Percentiles rank a stretch among this genome's conserved stretches.
Evolutionary conservation across 768 basidiomycete genomes (phyloP).

Genomic region (Tulasnella sp.): DNA sequence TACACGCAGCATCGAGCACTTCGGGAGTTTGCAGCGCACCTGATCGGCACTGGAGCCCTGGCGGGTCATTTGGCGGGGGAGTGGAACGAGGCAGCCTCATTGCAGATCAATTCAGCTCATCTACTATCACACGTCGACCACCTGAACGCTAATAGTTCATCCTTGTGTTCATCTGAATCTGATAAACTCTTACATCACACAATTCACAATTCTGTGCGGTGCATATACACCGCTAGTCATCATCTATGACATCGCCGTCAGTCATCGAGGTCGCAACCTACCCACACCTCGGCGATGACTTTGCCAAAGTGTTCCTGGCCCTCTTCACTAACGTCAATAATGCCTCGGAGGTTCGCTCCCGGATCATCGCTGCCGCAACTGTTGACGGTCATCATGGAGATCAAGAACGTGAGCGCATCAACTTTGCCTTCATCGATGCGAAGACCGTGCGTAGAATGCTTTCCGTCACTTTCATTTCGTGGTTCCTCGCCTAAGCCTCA

Average conservation of each 20-base stretch:
- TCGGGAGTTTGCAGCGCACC: too few relatives aligned
- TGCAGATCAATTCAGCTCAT: too few relatives aligned
- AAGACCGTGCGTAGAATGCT: slow-evolving; percentile 54
- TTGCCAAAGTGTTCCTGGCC: slow-evolving; percentile 40
- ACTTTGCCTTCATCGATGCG: slow-evolving; percentile 87
- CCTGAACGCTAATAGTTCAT: too few relatives aligned
- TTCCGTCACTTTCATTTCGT: background rate
- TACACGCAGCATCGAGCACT: too few relatives aligned
- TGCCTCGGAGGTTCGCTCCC: slow-evolving; percentile 44
- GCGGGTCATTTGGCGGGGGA: too few relatives aligned
- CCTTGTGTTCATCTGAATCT: too few relatives aligned
- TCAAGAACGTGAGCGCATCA: slow-evolving; percentile 60
- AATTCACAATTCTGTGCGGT: too few relatives aligned
- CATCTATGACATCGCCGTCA: background rate
- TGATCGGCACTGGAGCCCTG: too few relatives aligned
- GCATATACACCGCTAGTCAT: too few relatives aligned
- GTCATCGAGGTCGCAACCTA: slow-evolving; percentile 48
- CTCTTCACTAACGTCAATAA: slow-evolving; percentile 62
- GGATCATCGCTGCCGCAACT: slow-evolving; percentile 62
- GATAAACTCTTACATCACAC: too few relatives aligned
- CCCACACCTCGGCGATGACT: slow-evolving; percentile 38
- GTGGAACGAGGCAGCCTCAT: too few relatives aligned
- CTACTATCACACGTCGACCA: too few relatives aligned
- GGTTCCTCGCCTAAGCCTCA: background rate
- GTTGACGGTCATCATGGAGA: slow-evolving; percentile 50